Conservation (phyloP, 2,329 filamentous ascomycete species). For the Pseudocercospora macadamiae region DNA sequence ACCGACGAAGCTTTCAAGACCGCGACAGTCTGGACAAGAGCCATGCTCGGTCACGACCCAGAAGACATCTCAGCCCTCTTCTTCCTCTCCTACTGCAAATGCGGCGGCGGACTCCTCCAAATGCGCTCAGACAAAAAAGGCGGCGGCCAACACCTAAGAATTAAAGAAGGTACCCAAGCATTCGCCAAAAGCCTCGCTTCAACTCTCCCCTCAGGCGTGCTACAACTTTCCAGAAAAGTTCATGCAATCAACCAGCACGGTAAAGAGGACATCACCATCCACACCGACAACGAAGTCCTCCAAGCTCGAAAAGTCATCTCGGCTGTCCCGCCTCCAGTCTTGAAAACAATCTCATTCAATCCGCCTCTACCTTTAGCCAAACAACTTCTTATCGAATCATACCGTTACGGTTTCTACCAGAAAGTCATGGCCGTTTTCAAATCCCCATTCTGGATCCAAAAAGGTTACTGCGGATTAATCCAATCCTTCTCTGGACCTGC, state of each 20-base stretch:
- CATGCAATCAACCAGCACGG: conserved; percentile 1
- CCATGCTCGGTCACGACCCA: conserved; percentile 55
- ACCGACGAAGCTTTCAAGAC: conserved; percentile 39
- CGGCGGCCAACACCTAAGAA: conserved; percentile 56
- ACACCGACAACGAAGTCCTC: conserved; percentile 34
- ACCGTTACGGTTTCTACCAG: conserved; percentile 51
- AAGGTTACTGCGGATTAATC: conserved; percentile 49
- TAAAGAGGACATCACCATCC: conserved; percentile 25
- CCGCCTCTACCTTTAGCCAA: conserved; percentile 50
- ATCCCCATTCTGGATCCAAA: conserved; percentile 49
- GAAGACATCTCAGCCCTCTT: conserved; percentile 54
- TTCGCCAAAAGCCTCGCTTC: conserved; percentile 43
- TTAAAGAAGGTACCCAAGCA: conserved; percentile 51
- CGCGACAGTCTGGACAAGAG: conserved; percentile 51
- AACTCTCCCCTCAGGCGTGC: conserved; percentile 30
- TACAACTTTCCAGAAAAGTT: conserved; percentile 28
- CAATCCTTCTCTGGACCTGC: conserved; percentile 52
- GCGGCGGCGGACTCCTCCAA: conserved; percentile 53
- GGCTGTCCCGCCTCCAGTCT: conserved; percentile 50
- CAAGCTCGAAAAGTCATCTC: conserved; percentile 51
- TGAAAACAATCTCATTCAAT: conserved; percentile 50
- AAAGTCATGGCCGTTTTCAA: conserved; percentile 55
- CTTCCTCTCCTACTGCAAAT: conserved; percentile 59
- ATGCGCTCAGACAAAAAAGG: conserved; percentile 56
- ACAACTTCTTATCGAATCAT: conserved; percentile 39